Evolutionary conservation across 192 early-diverging fungal genomes (phyloP), one percentile per base, ranked within the genome.

Genomic region (Spizellomyces punctatus): DNA sequence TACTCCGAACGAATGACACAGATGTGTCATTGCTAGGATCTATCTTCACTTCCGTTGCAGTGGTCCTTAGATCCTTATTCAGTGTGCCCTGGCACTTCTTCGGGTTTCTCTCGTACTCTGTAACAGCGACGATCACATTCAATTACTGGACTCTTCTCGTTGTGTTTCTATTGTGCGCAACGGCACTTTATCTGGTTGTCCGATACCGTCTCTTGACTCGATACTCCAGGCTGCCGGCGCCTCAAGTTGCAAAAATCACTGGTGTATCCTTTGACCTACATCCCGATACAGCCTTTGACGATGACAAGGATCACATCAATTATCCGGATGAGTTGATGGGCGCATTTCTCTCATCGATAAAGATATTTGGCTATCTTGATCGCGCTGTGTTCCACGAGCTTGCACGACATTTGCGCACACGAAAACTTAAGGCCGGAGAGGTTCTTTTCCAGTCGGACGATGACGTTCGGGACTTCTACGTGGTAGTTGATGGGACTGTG

Each of bases 301-400:
- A 89, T 19, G 77, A 86, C 19, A 80, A 86, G 22, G 75, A 66
- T 16, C 52, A 48, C 69, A 76, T 57, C 46, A 76, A n/a, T 14
- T 83, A 78, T 71, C 79, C 75, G 21, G 91, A 93, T 67, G 92
- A 94, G 67, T 91, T 93, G 69, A 81, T 94, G 49, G 86, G 85
- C 56, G 91, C 88, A 0, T 96, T 96, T 74, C 80, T 96, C 70
- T 89, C 89, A 7, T 88, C 83, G 16, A 96, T 80, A 58, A 84
- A 84, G 78, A 92, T 97, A 8, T 98, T 99, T 88, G 96, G 96
- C 0, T 98, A 97, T 76, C 86, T 99, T 10, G 98, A 99, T 59
- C 85, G 94, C 68, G 93, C 93, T 1, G 95, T 99, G 7, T 96
- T 99, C 77, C 93, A 93, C 77, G 98, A 99, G 77, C 87, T 99